Conservation (phyloP, 2,329 filamentous ascomycete genomes). For the Epichloe gansuensis region DNA sequence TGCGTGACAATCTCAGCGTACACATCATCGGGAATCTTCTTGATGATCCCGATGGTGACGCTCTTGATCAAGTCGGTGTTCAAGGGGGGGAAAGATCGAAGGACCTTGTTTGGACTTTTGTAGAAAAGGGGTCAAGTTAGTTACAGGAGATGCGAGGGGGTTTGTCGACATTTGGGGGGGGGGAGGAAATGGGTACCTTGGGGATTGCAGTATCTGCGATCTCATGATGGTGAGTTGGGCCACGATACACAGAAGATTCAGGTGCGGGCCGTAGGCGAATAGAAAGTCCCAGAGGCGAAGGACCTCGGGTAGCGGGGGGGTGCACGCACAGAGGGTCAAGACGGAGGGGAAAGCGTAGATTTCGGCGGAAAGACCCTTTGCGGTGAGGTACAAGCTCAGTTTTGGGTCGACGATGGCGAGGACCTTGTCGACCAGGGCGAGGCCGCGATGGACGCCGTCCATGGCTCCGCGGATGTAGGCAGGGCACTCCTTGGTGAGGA, state of each 20-base stretch:
- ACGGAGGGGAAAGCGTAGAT: constrained; percentile 96
- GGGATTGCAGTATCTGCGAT: constrained; percentile 67
- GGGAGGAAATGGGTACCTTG: constrained; percentile 45
- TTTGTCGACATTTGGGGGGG: neutral
- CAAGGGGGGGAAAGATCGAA: constrained; percentile 84
- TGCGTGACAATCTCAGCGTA: constrained; percentile 85
- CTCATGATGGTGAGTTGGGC: constrained; percentile 85
- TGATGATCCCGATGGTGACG: constrained; percentile 73
- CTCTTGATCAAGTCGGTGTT: constrained; percentile 75
- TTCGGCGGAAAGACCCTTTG: constrained; percentile 80
- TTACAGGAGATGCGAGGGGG: neutral
- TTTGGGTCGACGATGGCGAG: constrained; percentile 84
- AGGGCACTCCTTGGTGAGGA: constrained; percentile 78
- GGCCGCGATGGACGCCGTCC: constrained; percentile 89
- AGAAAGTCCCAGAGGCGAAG: constrained; percentile 92
- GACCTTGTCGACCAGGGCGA: constrained; percentile 84
- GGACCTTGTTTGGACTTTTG: constrained; percentile 75
- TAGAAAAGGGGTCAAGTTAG: constrained; percentile 12
- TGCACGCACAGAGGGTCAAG: constrained; percentile 87
- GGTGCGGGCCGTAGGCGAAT: constrained; percentile 86
- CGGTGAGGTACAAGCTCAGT: constrained; percentile 69
- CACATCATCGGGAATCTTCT: constrained; percentile 79
- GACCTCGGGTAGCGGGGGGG: constrained; percentile 86
- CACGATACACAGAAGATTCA: constrained; percentile 94
- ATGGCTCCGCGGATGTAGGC: constrained; percentile 92